Percentiles rank a stretch among this genome's conserved stretches.
These are phyloP conservation scores for Tephrocybe rancida DNA, from an alignment of 768 basidiomycete genomes.

Conservation along the genomic window DNA sequence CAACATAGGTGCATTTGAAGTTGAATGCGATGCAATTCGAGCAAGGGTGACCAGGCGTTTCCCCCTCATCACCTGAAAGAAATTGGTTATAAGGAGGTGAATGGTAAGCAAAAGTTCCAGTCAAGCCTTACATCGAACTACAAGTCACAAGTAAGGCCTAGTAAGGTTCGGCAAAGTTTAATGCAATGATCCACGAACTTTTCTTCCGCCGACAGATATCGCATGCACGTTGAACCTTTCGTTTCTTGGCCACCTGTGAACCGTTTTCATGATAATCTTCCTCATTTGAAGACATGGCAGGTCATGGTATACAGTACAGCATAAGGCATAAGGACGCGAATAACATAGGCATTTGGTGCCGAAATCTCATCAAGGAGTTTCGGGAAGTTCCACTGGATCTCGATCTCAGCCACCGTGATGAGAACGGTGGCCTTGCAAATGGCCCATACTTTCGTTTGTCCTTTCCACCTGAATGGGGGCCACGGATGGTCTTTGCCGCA, in stretches of 20 bases:
- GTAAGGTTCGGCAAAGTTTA: neutral
- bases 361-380: too few relatives aligned
- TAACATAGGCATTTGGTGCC: too few relatives aligned
- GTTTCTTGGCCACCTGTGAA: constrained; percentile 56
- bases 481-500: too few relatives aligned
- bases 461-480: too few relatives aligned
- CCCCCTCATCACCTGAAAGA: constrained; percentile 66
- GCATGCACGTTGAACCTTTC: constrained; percentile 77
- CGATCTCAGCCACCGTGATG: too few relatives aligned
- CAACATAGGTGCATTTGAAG: constrained; percentile 69
- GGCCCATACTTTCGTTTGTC: too few relatives aligned
- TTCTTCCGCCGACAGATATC: constrained; percentile 86
- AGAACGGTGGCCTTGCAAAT: too few relatives aligned
- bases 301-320: too few relatives aligned
- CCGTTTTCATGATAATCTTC: constrained; percentile 60
- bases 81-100: neutral
- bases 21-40: constrained; percentile 68
- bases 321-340: too few relatives aligned
- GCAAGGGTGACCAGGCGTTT: constrained; percentile 66
- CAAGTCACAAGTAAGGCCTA: neutral
- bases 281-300: constrained; percentile 64
- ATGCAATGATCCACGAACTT: constrained; percentile 44
- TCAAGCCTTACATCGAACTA: constrained; percentile 66
- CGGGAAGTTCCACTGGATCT: too few relatives aligned
- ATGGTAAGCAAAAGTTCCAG: neutral